phyloP scores from a whole-genome alignment of 2,329 filamentous ascomycete species.

The Alternaria viburni region DNA sequence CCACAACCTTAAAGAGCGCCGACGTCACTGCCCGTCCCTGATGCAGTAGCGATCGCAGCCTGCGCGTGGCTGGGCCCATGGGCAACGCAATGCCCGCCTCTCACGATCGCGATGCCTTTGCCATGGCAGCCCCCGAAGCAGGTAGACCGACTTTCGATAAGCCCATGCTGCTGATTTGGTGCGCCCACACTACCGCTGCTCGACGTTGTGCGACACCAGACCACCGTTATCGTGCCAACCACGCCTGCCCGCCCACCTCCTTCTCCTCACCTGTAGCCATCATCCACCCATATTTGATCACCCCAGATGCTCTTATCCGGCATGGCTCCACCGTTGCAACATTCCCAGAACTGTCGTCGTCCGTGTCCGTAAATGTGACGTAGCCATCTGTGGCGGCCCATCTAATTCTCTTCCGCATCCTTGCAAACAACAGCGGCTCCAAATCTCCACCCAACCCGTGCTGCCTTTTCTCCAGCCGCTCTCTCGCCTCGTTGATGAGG shows the following conservation, averaged over 20 bases:
- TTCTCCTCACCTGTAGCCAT: constrained; percentile 8
- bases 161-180: constrained; percentile 1
- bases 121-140: neutral
- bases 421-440: neutral
- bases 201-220: neutral
- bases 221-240: constrained; percentile 13
- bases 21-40: constrained; percentile 14
- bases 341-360: neutral
- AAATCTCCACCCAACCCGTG: neutral
- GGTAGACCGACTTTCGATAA: constrained; percentile 2
- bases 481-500: neutral
- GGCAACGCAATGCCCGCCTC: neutral
- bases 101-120: neutral
- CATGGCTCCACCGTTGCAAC: neutral
- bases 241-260: constrained; percentile 4
- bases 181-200: neutral
- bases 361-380: constrained; percentile 8
- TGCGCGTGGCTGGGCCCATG: constrained; percentile 11
- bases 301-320: neutral
- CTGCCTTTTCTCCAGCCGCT: neutral
- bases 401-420: neutral
- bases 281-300: constrained; percentile 1
- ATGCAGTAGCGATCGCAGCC: constrained; percentile 6
- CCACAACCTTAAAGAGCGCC: constrained; percentile 21
- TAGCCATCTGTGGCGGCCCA: constrained; percentile 11